Evolutionary conservation across 148 eudicot genomes (phyloP).

Genomic region (Tetragonia tetragonoides): DNA sequence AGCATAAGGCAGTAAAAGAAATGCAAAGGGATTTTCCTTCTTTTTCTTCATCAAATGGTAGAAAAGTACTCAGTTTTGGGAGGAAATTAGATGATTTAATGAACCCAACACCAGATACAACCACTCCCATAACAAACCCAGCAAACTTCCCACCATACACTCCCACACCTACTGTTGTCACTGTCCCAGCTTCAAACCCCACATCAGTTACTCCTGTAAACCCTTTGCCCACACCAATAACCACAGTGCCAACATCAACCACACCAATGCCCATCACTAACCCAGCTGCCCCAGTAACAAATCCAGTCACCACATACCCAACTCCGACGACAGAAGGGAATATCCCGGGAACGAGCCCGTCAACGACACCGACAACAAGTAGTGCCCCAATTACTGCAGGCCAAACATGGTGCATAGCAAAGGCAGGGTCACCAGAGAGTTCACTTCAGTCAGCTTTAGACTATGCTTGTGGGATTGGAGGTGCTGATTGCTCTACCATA

Average conservation of each 20-base stretch:
- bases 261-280: slow-evolving; percentile 28
- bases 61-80: slow-evolving; percentile 30
- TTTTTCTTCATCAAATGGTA: slow-evolving; percentile 21
- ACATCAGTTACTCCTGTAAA: slow-evolving; percentile 28
- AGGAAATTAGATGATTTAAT: slow-evolving; percentile 38
- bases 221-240: slow-evolving; percentile 28
- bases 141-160: slow-evolving; percentile 37
- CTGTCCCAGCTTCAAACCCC: slow-evolving; percentile 54
- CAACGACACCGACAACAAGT: slow-evolving; percentile 22
- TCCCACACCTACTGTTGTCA: slow-evolving; percentile 47
- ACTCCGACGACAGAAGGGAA: slow-evolving; percentile 31
- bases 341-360: slow-evolving; percentile 40
- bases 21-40: slow-evolving; percentile 14
- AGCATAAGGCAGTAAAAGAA: slow-evolving; percentile 2
- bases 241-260: slow-evolving; percentile 31
- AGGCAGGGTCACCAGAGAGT: slow-evolving; percentile 49
- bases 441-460: slow-evolving; percentile 67
- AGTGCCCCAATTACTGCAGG: slow-evolving; percentile 38
- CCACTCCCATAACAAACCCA: slow-evolving; percentile 45
- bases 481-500: slow-evolving; percentile 73
- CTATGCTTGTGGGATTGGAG: slow-evolving; percentile 89
- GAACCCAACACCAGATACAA: slow-evolving; percentile 36
- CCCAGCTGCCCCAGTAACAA: slow-evolving; percentile 31
- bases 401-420: slow-evolving; percentile 85
- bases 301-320: slow-evolving; percentile 39